phyloP scores from a whole-genome alignment of 192 early-diverging fungal species.

The Coemansia guatemalensis region DNA sequence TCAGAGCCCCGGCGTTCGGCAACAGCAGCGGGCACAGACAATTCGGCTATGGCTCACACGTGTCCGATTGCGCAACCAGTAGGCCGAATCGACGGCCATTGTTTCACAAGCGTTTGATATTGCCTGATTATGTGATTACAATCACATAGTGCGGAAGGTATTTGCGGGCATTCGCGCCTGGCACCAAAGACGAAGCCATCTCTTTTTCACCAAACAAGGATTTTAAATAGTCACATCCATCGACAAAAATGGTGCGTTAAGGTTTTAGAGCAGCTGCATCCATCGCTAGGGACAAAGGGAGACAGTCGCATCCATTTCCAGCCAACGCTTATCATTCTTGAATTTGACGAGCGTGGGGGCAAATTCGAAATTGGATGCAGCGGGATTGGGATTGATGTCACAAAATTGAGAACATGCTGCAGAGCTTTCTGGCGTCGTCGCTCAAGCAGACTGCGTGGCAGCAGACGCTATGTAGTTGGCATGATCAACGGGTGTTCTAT shows the following conservation, averaged over 20 bases:
- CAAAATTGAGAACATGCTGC: too few species aligned
- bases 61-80: background rate
- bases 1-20: too few species aligned
- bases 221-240: slow-evolving; percentile 32
- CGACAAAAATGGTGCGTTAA: slow-evolving; percentile 39
- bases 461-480: too few species aligned
- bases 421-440: background rate
- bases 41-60: slow-evolving; percentile 9
- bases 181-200: background rate
- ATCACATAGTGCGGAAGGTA: background rate
- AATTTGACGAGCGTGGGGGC: too few species aligned
- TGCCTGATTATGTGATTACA: background rate
- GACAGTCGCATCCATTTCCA: background rate
- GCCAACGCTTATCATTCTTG: too few species aligned
- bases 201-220: background rate
- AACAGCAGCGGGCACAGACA: background rate
- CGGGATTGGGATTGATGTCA: background rate
- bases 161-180: background rate
- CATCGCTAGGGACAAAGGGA: background rate
- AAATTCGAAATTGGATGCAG: background rate
- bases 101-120: background rate
- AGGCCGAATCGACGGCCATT: background rate
- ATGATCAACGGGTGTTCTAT: too few species aligned
- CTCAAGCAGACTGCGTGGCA: too few species aligned
- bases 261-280: slow-evolving; percentile 1